Percentiles rank a stretch among this genome's conserved stretches.
These are phyloP conservation scores for Tetrapisispora arboricola DNA, from an alignment of 805 yeast species.

Conservation along the genomic window DNA sequence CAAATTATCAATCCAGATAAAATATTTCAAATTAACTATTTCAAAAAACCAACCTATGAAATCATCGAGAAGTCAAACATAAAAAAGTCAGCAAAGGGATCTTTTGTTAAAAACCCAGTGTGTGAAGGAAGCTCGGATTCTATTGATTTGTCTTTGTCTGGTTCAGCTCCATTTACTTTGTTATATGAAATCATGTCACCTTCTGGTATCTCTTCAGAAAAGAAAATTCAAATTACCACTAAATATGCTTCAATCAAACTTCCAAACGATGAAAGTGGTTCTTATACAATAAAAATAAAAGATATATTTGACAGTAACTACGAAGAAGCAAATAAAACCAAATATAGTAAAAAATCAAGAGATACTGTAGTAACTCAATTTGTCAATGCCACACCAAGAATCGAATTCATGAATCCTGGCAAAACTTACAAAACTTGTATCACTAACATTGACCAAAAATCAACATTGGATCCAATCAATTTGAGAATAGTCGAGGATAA, in stretches of 20 bases:
- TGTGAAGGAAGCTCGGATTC: conserved; percentile 42
- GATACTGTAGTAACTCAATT: conserved; percentile 37
- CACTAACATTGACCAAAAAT: conserved; percentile 27
- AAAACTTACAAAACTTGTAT: conserved; percentile 43
- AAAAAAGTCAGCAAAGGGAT: conserved; percentile 12
- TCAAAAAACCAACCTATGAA: conserved; percentile 36
- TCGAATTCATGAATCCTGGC: conserved; percentile 38
- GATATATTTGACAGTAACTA: conserved; percentile 61
- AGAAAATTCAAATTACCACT: conserved; percentile 40
- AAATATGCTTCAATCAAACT: conserved; percentile 40
- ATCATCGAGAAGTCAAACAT: conserved; percentile 29
- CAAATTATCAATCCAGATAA: conserved; percentile 27
- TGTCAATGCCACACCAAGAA: conserved; percentile 55
- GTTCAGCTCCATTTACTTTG: conserved; percentile 58
- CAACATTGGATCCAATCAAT: conserved; percentile 40
- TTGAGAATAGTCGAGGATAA: conserved; percentile 43
- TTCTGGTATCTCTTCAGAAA: conserved; percentile 34
- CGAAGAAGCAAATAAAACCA: conserved; percentile 29
- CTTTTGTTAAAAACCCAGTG: conserved; percentile 31
- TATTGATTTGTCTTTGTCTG: conserved; percentile 42
- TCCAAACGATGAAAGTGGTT: conserved; percentile 43
- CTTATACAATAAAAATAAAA: conserved; percentile 48
- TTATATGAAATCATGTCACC: conserved; percentile 56
- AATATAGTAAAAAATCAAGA: conserved; percentile 8
- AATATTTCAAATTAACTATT: conserved; percentile 33